Evolutionary conservation across 2,329 filamentous ascomycete species (phyloP), one percentile per base, ranked within the genome.

Genomic region (Neonectria sp.): DNA sequence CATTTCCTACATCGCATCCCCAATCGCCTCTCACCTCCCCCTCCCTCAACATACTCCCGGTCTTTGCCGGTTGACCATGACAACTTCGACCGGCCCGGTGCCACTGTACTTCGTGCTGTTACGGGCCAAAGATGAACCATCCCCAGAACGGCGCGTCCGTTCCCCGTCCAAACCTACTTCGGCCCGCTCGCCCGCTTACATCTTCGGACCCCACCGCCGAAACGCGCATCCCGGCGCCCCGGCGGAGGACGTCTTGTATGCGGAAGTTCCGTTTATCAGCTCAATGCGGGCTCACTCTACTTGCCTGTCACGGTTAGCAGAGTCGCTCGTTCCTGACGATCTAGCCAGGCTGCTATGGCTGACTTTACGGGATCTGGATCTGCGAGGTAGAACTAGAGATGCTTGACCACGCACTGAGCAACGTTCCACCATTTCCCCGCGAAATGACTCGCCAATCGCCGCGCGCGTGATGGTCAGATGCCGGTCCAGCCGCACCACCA

Each of bases 391-490:
- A 37, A 40, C 37, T n/a, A 17, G 25, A 45, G 53, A 27, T 37
- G 31, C 45, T 48, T 33, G 27, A 21, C 46, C 31, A 43, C 17
- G n/a, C 60, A 45, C 37, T 21, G 25, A 8, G 15, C 17, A 9
- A 27, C 29, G n/a, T 58, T 24, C 27, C 31, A 51, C 21, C 21
- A 53, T 21, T 52, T 51, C 69, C 64, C 69, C 63, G 56, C 60
- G 52, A 66, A 63, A 55, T 59, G 55, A 53, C 52, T 72, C 69
- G 57, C 72, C 73, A 75, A 75, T 75, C 66, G 63, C 31, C 57
- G 8, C 37, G 51, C 55, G 29, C 55, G 21, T 53, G 66, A 71
- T 73, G 68, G 72, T 75, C 72, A 75, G 71, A 65, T 68, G 68
- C 63, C 52, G 63, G 52, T n/a, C 53, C 55, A 68, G 65, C 65